Evolutionary conservation across 345 rosid genomes (phyloP).

Genomic region (Aurinia saxatilis): DNA sequence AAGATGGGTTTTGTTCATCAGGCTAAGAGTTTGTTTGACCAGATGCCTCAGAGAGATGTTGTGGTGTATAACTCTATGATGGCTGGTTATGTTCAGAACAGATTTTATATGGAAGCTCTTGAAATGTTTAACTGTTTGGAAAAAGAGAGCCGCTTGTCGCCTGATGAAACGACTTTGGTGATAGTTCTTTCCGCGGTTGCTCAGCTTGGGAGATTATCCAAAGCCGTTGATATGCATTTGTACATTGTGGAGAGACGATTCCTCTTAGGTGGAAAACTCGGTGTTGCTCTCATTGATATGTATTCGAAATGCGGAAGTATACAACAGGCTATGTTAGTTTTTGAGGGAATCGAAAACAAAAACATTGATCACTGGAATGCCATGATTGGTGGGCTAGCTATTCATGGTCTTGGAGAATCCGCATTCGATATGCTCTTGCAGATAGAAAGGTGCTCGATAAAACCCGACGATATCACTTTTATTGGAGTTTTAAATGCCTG

Average conservation of each 20-base stretch:
- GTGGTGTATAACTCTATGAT: slow-evolving; percentile 56
- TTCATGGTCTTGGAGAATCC: slow-evolving; percentile 44
- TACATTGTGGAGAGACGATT: slow-evolving; percentile 34
- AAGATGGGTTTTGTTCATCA: slow-evolving; percentile 39
- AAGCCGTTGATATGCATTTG: slow-evolving; percentile 40
- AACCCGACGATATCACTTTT: slow-evolving; percentile 48
- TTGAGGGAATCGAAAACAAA: slow-evolving; percentile 29
- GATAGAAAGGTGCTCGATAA: slow-evolving; percentile 31
- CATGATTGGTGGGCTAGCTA: slow-evolving; percentile 49
- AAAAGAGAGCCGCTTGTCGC: slow-evolving; percentile 30
- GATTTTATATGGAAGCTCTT: slow-evolving; percentile 39
- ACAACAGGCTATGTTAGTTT: slow-evolving; percentile 40
- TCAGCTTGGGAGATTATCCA: slow-evolving; percentile 41
- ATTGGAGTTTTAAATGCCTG: slow-evolving; percentile 54
- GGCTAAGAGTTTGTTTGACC: slow-evolving; percentile 44
- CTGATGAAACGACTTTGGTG: slow-evolving; percentile 41
- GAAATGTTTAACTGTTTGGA: slow-evolving; percentile 41
- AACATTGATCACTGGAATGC: slow-evolving; percentile 57
- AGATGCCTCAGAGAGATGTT: slow-evolving; percentile 44
- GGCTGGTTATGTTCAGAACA: slow-evolving; percentile 47
- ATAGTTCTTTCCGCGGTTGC: slow-evolving; percentile 51
- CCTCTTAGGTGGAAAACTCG: slow-evolving; percentile 35
- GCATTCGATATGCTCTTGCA: slow-evolving; percentile 38
- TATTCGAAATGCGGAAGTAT: slow-evolving; percentile 53
- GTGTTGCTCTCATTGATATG: slow-evolving; percentile 54